Evolutionary conservation across 306 rosid species (phyloP).

Genomic region (Medicago ruthenica): DNA sequence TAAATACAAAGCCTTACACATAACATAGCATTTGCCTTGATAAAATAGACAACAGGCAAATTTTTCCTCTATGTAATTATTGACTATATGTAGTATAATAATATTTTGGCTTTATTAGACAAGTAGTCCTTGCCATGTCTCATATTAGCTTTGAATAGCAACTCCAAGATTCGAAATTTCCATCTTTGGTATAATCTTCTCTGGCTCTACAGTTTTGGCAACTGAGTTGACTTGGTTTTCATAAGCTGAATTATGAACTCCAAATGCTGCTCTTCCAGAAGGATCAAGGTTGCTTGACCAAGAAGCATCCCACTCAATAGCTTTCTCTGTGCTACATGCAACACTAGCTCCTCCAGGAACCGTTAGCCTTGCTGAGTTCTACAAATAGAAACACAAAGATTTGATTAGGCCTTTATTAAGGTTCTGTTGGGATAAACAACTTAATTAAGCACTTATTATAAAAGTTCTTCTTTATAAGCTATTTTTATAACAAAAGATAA

Average conservation of each 20-base stretch:
- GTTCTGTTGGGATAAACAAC: not conserved
- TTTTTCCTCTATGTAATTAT: conserved; percentile 9
- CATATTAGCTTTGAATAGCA: conserved; percentile 61
- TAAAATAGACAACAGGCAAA: conserved; percentile 39
- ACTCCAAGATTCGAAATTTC: conserved; percentile 59
- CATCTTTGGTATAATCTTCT: conserved; percentile 64
- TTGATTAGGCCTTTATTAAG: not conserved
- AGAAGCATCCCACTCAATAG: conserved; percentile 88
- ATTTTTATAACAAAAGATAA: too few species aligned
- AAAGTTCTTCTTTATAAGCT: not conserved
- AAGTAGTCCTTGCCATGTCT: conserved; percentile 27
- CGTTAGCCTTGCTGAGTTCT: conserved; percentile 84
- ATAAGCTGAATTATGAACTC: conserved; percentile 85
- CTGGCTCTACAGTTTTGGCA: conserved; percentile 40
- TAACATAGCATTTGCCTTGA: conserved; percentile 8
- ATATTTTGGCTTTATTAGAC: not conserved
- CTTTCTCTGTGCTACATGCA: conserved; percentile 94
- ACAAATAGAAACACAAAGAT: conserved; percentile 14
- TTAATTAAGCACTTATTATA: not conserved
- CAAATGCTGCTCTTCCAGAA: conserved; percentile 92
- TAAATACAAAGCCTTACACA: conserved; percentile 34
- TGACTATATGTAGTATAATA: not conserved
- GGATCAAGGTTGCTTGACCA: conserved; percentile 93
- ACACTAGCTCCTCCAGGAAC: conserved; percentile 96
- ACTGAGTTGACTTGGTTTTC: conserved; percentile 44